Percentiles rank a stretch among this genome's conserved stretches.
Conservation (phyloP, 116 monocot species). For the Dioscorea cayenensis region DNA sequence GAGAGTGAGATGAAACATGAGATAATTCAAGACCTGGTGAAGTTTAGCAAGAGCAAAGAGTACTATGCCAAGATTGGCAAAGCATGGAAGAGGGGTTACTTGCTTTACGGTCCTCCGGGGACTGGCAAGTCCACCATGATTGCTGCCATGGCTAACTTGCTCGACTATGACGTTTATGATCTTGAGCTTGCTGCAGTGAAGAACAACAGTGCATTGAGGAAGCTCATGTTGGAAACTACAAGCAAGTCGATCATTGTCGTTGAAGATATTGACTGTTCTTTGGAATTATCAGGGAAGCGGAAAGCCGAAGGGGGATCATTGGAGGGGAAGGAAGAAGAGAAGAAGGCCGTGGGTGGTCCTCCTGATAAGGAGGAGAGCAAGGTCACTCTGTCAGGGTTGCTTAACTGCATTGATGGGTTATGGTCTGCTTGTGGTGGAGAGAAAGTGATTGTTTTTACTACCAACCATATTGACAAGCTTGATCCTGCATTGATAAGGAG, state of each 20-base stretch:
- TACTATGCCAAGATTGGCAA: conserved; percentile 11
- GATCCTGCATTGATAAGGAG: conserved; percentile 32
- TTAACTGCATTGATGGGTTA: conserved; percentile 37
- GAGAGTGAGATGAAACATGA: conserved; percentile 11
- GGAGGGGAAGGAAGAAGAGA: not conserved
- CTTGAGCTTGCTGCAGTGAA: conserved; percentile 23
- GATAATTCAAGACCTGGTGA: conserved; percentile 6
- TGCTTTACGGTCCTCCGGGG: conserved; percentile 17
- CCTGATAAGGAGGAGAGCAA: conserved; percentile 19
- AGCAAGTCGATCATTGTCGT: conserved; percentile 23
- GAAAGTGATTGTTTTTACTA: conserved; percentile 29
- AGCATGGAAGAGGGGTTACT: conserved; percentile 10
- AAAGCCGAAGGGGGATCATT: not conserved
- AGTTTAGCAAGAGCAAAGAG: conserved; percentile 6
- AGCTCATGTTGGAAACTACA: conserved; percentile 17
- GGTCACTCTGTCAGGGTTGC: conserved; percentile 32
- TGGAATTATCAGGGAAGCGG: conserved; percentile 1
- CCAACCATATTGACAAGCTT: conserved; percentile 26
- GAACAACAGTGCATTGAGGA: conserved; percentile 13
- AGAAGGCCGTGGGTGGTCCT: not conserved
- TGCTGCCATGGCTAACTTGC: conserved; percentile 21
- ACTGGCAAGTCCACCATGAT: conserved; percentile 31
- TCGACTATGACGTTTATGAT: conserved; percentile 29
- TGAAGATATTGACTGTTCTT: conserved; percentile 16
- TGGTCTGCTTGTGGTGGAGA: conserved; percentile 46